A percentile compares a stretch with the other conserved stretches of the same genome.
These are phyloP conservation scores for Fraxinus americana DNA, from an alignment of 257 asterid genomes.

Conservation along the genomic window DNA sequence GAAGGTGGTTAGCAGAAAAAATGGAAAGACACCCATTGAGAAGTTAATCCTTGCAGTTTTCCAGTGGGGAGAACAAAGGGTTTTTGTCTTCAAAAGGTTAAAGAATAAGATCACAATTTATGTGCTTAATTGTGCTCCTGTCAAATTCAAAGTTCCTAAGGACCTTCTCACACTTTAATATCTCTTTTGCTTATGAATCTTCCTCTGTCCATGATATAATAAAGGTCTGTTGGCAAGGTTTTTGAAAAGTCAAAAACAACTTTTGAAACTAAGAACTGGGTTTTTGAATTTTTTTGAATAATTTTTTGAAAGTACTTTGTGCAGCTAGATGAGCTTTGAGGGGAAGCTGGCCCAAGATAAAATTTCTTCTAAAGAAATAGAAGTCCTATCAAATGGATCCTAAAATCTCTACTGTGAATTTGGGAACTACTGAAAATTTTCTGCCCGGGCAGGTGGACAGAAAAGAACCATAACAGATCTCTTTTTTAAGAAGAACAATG, in stretches of 20 bases:
- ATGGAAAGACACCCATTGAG: slow-evolving; percentile 47
- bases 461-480: not conserved
- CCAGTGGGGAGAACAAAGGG: slow-evolving; percentile 70
- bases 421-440: not conserved
- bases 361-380: too few species aligned
- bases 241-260: too few species aligned
- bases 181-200: slow-evolving; percentile 18
- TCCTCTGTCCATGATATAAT: not conserved
- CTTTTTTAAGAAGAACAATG: not conserved
- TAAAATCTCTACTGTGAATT: slow-evolving; percentile 12
- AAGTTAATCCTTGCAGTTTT: slow-evolving; percentile 54
- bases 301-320: too few species aligned
- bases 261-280: too few species aligned
- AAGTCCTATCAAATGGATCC: too few species aligned
- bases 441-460: not conserved
- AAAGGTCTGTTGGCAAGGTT: too few species aligned
- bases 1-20: slow-evolving; percentile 9
- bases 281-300: too few species aligned
- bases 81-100: slow-evolving; percentile 59
- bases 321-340: too few species aligned
- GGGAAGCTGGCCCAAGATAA: too few species aligned
- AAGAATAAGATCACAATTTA: slow-evolving; percentile 65
- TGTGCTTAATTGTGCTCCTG: slow-evolving; percentile 68
- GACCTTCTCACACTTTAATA: slow-evolving; percentile 52
- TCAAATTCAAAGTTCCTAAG: slow-evolving; percentile 50